Conservation (phyloP, 1,284 basidiomycete species). For the Ceratobasidium sp. region DNA sequence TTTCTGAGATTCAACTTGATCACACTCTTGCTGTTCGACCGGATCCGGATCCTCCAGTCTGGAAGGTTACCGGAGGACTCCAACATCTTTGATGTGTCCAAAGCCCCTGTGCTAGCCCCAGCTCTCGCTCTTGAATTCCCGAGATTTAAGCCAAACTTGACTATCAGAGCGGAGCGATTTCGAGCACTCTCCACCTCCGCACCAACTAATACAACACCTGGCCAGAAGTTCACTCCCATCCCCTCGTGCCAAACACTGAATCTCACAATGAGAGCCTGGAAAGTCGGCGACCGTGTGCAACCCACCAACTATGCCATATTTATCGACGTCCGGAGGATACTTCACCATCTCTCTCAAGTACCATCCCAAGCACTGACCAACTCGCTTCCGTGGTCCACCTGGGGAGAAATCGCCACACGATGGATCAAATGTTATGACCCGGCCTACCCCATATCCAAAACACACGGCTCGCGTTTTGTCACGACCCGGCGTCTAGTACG, state of each 20-base stretch:
- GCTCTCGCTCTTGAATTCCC: conserved; percentile 10
- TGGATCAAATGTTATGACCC: conserved; percentile 4
- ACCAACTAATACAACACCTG: background rate
- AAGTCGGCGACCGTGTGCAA: background rate
- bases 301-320: background rate
- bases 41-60: background rate
- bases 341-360: background rate
- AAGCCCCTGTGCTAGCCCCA: background rate
- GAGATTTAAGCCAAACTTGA: background rate
- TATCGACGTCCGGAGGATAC: conserved; percentile 1
- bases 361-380: background rate
- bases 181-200: background rate
- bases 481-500: background rate
- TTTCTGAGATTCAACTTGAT: background rate
- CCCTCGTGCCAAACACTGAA: background rate
- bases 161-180: background rate
- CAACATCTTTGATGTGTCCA: background rate
- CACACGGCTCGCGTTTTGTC: conserved; percentile 8
- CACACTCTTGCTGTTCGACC: background rate
- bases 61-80: too few relatives aligned
- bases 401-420: conserved; percentile 23
- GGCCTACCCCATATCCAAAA: background rate
- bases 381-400: background rate
- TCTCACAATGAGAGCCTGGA: background rate
- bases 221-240: background rate